Evolutionary conservation across 352 stramenopile species (phyloP).

Genomic region (Globisporangium nagaii): DNA sequence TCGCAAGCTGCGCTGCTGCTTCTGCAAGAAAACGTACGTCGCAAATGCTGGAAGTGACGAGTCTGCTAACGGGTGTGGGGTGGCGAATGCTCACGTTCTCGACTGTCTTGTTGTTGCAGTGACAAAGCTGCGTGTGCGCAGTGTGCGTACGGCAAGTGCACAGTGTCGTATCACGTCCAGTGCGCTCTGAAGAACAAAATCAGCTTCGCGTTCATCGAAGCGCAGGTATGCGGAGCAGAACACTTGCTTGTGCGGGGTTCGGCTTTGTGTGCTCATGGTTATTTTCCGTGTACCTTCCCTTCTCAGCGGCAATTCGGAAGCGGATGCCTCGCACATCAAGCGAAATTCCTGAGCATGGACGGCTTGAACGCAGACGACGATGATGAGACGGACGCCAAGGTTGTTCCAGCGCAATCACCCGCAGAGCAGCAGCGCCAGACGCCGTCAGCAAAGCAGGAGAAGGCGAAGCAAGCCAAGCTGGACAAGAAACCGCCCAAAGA

Average conservation of each 20-base stretch:
- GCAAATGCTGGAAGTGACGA: no score
- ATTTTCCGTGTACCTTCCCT: no score
- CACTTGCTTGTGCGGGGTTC: no score
- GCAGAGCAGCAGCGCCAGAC: background rate
- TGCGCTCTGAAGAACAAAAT: conserved; percentile 60
- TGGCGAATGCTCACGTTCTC: no score
- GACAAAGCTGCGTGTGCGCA: conserved; percentile 69
- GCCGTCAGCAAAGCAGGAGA: background rate
- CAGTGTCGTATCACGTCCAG: conserved; percentile 63
- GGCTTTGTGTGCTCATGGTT: no score
- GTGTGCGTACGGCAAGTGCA: conserved; percentile 61
- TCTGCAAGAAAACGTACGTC: conserved; percentile 59
- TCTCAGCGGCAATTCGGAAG: conserved; percentile 55
- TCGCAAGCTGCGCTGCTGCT: conserved; percentile 61
- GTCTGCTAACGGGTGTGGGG: no score
- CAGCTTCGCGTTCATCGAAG: conserved; percentile 57
- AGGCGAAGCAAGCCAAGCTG: background rate
- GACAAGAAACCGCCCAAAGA: conserved; percentile 1
- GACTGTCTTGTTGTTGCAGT: conserved; percentile 19
- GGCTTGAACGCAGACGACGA: conserved; percentile 16
- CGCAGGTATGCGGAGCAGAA: conserved; percentile 26
- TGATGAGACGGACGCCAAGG: background rate
- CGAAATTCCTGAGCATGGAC: conserved; percentile 39
- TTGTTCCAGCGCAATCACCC: background rate
- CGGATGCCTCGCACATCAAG: conserved; percentile 52